Percentiles rank a stretch among this genome's conserved stretches.
Conservation (phyloP, 2,329 filamentous ascomycete species). For the Metarhizium anisopliae region DNA sequence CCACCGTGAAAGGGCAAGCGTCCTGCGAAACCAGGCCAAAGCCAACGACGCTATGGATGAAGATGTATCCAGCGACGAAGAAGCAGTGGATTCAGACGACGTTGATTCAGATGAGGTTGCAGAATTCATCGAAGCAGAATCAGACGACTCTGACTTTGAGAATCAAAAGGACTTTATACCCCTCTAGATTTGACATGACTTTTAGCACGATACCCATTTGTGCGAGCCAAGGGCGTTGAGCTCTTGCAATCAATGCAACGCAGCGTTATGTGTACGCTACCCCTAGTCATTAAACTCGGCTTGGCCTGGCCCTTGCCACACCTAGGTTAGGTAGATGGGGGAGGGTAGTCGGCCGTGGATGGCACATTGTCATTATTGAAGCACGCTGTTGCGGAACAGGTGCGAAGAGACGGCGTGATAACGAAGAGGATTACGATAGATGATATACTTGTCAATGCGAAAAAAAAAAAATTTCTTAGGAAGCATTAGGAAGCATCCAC, state of each 20-base stretch:
- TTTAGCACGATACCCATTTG: not conserved
- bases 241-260: not conserved
- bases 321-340: not conserved
- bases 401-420: not conserved
- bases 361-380: not conserved
- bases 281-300: not conserved
- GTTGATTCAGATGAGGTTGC: slow-evolving; percentile 69
- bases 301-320: not conserved
- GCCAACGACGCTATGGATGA: slow-evolving; percentile 43
- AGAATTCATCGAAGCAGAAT: slow-evolving; percentile 52
- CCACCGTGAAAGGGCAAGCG: slow-evolving; percentile 80
- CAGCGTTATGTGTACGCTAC: not conserved
- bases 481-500: not conserved
- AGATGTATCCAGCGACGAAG: slow-evolving; percentile 73
- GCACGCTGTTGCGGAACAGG: not conserved
- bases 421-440: not conserved
- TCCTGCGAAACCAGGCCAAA: slow-evolving; percentile 57
- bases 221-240: not conserved
- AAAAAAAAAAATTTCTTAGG: not conserved
- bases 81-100: slow-evolving; percentile 63
- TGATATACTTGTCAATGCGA: not conserved
- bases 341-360: not conserved
- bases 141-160: slow-evolving; percentile 45
- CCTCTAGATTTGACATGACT: slow-evolving; percentile 15
- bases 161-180: slow-evolving; percentile 52